Evolutionary conservation across 2,329 filamentous ascomycete genomes (phyloP).

Genomic region (Magnaporthiopsis rhizophila): DNA sequence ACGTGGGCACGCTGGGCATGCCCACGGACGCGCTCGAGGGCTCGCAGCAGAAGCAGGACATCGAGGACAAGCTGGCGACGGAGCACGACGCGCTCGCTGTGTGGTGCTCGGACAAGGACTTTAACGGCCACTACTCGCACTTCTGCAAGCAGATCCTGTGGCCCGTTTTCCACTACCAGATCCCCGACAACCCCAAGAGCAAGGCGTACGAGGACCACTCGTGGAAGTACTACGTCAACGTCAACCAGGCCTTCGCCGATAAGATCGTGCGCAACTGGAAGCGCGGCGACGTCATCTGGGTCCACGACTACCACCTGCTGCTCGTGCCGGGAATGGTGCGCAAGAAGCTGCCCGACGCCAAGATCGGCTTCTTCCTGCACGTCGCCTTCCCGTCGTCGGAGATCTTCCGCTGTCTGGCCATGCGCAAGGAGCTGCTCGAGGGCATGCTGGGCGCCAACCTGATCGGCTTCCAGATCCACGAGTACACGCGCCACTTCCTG

Average conservation of each 20-base stretch:
- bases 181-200: constrained; percentile 95
- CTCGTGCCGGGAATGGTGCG: constrained; percentile 85
- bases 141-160: constrained; percentile 97
- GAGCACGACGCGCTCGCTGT: constrained; percentile 79
- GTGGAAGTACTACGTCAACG: constrained; percentile 86
- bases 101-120: constrained; percentile 82
- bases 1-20: constrained; percentile 90
- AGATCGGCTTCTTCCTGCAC: constrained; percentile 94
- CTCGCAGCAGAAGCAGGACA: constrained; percentile 69
- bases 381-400: constrained; percentile 94
- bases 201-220: constrained; percentile 97
- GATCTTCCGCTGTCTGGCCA: constrained; percentile 85
- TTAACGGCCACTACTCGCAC: constrained; percentile 89
- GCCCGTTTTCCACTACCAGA: constrained; percentile 97
- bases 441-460: constrained; percentile 91
- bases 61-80: constrained; percentile 70
- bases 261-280: constrained; percentile 89
- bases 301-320: constrained; percentile 91
- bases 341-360: constrained; percentile 81
- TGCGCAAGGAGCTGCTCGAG: constrained; percentile 78
- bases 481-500: constrained; percentile 89
- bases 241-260: constrained; percentile 91
- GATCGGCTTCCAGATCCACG: constrained; percentile 86
- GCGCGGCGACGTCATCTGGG: constrained; percentile 84
- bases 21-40: constrained; percentile 78